Conservation (phyloP, 2,329 filamentous ascomycete species). For the Xylaria sp. region DNA sequence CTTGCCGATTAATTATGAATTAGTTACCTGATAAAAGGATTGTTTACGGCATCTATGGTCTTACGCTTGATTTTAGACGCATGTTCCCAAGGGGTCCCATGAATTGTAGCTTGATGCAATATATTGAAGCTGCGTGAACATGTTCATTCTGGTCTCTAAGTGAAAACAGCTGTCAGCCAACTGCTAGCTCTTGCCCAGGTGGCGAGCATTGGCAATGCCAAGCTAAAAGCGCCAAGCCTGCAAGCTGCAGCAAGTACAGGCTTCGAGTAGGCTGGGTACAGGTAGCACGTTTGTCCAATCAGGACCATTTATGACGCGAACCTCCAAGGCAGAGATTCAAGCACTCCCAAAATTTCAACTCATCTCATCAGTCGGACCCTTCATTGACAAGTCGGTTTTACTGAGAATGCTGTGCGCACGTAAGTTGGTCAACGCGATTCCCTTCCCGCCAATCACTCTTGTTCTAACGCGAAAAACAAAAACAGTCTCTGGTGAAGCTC, state of each 20-base stretch:
- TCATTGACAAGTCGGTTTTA: conserved; percentile 19
- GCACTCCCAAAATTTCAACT: not conserved
- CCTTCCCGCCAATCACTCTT: not conserved
- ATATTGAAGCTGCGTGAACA: too few relatives aligned
- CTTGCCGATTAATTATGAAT: too few relatives aligned
- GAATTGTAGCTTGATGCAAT: too few relatives aligned
- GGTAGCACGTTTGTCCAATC: conserved; percentile 19
- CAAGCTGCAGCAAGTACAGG: not conserved
- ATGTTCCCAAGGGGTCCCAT: too few relatives aligned
- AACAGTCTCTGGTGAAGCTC: conserved; percentile 92
- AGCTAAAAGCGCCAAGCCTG: not conserved
- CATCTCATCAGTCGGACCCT: conserved; percentile 11
- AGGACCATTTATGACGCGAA: conserved; percentile 23
- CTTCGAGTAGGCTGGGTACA: too few relatives aligned
- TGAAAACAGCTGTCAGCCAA: too few relatives aligned
- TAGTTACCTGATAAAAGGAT: too few relatives aligned
- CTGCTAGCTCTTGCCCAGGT: not conserved
- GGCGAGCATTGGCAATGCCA: not conserved
- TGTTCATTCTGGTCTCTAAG: too few relatives aligned
- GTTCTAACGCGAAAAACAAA: conserved; percentile 28
- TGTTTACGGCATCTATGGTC: too few relatives aligned
- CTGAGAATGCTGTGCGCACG: conserved; percentile 57
- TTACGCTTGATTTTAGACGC: too few relatives aligned
- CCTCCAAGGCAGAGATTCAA: conserved; percentile 18
- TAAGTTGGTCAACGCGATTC: conserved; percentile 30